Conservation (phyloP, 305 asterid species). For the Fraxinus velutina region DNA sequence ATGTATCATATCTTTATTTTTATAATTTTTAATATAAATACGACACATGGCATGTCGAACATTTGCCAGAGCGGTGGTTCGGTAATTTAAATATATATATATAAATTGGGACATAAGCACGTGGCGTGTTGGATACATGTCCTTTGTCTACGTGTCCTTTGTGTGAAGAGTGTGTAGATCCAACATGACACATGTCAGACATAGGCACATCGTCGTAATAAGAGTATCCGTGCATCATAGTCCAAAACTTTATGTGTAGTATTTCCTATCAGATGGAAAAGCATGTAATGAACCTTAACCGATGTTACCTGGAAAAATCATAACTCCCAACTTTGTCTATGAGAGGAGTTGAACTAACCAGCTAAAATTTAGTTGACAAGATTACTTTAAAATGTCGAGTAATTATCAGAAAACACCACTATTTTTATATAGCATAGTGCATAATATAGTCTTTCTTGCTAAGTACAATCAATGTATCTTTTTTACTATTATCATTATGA, state of each 20-base stretch:
- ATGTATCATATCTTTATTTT: neutral
- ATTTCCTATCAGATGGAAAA: neutral
- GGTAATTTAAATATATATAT: neutral
- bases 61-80: neutral
- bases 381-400: neutral
- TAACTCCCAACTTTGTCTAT: neutral
- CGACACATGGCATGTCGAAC: neutral
- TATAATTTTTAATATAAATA: neutral
- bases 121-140: neutral
- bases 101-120: neutral
- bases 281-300: neutral
- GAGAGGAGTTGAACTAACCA: neutral
- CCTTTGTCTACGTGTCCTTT: neutral
- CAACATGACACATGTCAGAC: neutral
- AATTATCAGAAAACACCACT: neutral
- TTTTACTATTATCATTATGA: neutral
- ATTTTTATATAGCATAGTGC: neutral
- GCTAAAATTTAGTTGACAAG: neutral
- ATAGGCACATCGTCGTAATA: neutral
- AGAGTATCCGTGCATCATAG: neutral
- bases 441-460: neutral
- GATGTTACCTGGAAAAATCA: neutral
- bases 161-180: neutral
- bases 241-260: neutral
- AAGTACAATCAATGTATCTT: neutral